phyloP scores from a whole-genome alignment of 1,284 basidiomycete genomes.

The Ganoderma sinense region DNA sequence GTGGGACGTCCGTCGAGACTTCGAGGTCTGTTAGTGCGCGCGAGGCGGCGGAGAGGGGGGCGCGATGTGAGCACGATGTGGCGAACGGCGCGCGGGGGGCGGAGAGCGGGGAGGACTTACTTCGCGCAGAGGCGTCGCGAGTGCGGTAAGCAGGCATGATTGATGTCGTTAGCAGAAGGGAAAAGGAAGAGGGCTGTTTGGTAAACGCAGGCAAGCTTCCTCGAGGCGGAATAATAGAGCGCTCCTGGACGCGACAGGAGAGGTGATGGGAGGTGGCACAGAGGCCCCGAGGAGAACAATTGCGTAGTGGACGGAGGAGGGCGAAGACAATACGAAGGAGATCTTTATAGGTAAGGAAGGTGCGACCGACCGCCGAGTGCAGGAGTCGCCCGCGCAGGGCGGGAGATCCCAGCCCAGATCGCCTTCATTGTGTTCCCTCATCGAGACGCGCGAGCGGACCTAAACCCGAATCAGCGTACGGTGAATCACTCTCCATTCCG shows the following conservation, averaged over 20 bases:
- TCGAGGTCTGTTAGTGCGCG: conserved; percentile 64
- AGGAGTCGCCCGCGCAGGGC: conserved; percentile 47
- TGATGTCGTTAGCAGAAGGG: conserved; percentile 44
- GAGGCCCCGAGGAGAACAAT: conserved; percentile 60
- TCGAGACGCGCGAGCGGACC: conserved; percentile 44
- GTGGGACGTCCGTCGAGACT: conserved; percentile 70
- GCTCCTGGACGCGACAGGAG: conserved; percentile 40
- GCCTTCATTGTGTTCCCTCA: conserved; percentile 50
- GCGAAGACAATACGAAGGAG: conserved; percentile 63
- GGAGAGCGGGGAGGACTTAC: conserved; percentile 49
- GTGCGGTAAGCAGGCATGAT: conserved; percentile 81
- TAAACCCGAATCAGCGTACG: conserved; percentile 43
- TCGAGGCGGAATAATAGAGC: conserved; percentile 42
- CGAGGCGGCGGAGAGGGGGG: conserved; percentile 27
- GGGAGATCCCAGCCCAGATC: conserved; percentile 46
- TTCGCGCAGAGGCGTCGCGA: conserved; percentile 70
- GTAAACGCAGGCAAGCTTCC: conserved; percentile 40
- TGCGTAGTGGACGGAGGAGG: conserved; percentile 65
- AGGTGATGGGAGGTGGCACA: conserved; percentile 40
- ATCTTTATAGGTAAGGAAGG: conserved; percentile 64
- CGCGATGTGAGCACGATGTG: conserved; percentile 33
- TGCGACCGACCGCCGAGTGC: conserved; percentile 49
- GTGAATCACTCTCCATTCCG: conserved; percentile 49
- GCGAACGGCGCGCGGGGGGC: conserved; percentile 7
- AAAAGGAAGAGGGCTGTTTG: conserved; percentile 37